Conservation (phyloP, 1,139 yeast species). For the Wickerhamomyces sp. region DNA sequence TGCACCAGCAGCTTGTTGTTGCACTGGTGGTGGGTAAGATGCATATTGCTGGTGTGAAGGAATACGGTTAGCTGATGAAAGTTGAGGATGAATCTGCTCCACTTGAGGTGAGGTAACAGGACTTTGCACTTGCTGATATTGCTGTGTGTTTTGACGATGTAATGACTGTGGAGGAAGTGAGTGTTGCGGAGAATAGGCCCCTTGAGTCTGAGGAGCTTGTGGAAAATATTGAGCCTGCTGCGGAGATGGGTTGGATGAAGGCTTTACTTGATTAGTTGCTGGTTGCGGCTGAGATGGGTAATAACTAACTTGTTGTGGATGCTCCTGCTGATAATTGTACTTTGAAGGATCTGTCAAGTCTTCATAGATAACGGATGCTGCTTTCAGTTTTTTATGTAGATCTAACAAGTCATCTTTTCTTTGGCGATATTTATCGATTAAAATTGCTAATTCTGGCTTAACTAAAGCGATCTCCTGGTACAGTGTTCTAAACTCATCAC, state of each 20-base stretch:
- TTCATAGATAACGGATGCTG: conserved; percentile 64
- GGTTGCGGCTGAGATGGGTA: neutral
- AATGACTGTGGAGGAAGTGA: conserved; percentile 6
- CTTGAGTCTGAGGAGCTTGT: conserved; percentile 14
- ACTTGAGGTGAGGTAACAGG: neutral
- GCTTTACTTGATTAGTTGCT: neutral
- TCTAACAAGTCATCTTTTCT: conserved; percentile 67
- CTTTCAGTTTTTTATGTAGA: conserved; percentile 59
- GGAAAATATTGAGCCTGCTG: conserved; percentile 2
- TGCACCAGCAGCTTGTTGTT: conserved; percentile 1
- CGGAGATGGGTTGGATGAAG: neutral
- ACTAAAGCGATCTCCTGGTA: conserved; percentile 70
- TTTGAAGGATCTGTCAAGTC: conserved; percentile 47
- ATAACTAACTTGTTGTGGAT: neutral
- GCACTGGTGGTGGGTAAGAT: conserved; percentile 4
- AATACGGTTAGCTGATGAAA: conserved; percentile 4
- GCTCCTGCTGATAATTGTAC: neutral
- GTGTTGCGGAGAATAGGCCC: conserved; percentile 3
- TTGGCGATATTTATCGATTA: conserved; percentile 68
- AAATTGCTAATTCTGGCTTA: conserved; percentile 66
- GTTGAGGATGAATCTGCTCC: conserved; percentile 2
- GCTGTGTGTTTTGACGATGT: conserved; percentile 2
- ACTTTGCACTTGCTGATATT: conserved; percentile 1
- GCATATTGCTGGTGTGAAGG: conserved; percentile 6
- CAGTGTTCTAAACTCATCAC: conserved; percentile 46